Evolutionary conservation across 192 early-diverging fungal species (phyloP), one percentile per base, ranked within the genome.

Genomic region (Coemansia sp.): DNA sequence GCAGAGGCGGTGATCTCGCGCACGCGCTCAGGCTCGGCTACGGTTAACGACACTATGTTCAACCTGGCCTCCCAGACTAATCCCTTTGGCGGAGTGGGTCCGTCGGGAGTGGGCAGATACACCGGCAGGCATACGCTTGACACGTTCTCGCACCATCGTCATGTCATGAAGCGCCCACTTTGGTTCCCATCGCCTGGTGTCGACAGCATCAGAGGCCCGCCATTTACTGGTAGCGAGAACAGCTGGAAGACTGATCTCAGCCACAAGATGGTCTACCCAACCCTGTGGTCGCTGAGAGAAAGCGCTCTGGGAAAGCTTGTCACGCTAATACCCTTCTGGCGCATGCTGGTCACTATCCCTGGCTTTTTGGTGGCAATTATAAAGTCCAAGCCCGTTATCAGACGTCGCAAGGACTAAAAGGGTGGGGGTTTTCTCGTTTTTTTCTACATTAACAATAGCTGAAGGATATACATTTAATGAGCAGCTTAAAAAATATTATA

Each of bases 81-180:
- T n/a, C 96, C 96, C 47, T 97, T 97, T 77, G 95, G 95, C 52
- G 97, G 96, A 51, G 88, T 92, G 0, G 96, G 96, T 0, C 72
- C 79, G 0, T 96, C 94, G 9, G 97, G 97, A 1, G 88, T 94
- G 38, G 97, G 97, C 60, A 84, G 70, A 43, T 97, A 97, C 77
- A 94, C 93, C 42, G 95, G 95, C 60, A 75, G 87, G 44, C 70
- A 81, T 68, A 91, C 93, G 3, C 94, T 96, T 76, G 83, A 91
- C 24, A 86, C 88, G 7, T 96, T 96, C 77, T 90, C 94, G 22
- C 93, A 96, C 74, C 85, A 88, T 33, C 87, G 93, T 1, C 65
- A 89, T 24, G 88, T 90, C 27, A 59, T 93, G 64, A 74, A 63
- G 44, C 73, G 72, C 49, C 74, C 82, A 0, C 22, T 79, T 57